These are phyloP conservation scores for Pichia paraexigua DNA, from an alignment of 805 yeast genomes.

Conservation along the genomic window DNA sequence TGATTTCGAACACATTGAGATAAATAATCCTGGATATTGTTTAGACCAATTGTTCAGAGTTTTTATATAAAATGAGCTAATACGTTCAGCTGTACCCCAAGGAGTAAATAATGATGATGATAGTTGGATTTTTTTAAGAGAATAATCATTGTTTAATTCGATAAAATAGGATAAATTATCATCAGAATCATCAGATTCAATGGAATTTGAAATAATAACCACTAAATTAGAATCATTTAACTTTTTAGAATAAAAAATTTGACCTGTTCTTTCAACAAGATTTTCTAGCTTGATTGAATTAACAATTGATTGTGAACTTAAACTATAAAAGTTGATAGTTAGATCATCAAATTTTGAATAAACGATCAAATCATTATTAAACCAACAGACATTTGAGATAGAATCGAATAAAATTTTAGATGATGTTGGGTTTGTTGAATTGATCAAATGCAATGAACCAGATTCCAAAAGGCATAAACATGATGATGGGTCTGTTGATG, in stretches of 20 bases:
- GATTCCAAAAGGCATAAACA: conserved; percentile 2
- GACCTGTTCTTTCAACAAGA: conserved; percentile 3
- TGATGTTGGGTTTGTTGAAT: background rate
- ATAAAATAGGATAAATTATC: conserved; percentile 6
- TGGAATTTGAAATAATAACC: conserved; percentile 1
- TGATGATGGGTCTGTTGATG: background rate
- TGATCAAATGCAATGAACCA: conserved; percentile 3
- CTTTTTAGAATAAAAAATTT: conserved; percentile 3
- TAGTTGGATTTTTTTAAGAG: conserved; percentile 7
- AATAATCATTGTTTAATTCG: background rate
- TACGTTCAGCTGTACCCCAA: conserved; percentile 42
- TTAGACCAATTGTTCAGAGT: conserved; percentile 35
- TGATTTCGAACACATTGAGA: conserved; percentile 57
- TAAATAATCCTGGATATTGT: conserved; percentile 25
- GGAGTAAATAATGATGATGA: conserved; percentile 23
- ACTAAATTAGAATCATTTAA: conserved; percentile 1
- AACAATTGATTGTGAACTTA: background rate
- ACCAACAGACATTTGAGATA: conserved; percentile 6
- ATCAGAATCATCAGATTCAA: background rate
- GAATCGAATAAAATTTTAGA: background rate
- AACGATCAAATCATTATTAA: background rate
- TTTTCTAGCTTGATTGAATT: conserved; percentile 6
- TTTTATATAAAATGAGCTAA: conserved; percentile 37
- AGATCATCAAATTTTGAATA: background rate
- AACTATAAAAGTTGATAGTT: background rate